phyloP scores from a whole-genome alignment of 1,139 yeast genomes.

The Pichia sp. region DNA sequence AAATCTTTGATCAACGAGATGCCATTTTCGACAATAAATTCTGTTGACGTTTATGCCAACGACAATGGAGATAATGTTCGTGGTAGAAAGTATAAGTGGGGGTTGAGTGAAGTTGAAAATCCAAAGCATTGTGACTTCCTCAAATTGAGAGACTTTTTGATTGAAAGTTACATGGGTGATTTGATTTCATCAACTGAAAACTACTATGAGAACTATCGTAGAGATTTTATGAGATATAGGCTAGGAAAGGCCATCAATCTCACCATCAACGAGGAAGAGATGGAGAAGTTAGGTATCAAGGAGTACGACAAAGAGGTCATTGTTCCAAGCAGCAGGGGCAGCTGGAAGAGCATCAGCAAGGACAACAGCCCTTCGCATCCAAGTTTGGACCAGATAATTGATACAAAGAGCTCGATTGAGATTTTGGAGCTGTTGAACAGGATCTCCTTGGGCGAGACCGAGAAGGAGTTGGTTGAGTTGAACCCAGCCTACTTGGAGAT shows the following conservation, averaged over 20 bases:
- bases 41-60: slow-evolving; percentile 35
- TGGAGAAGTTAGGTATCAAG: slow-evolving; percentile 21
- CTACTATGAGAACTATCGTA: slow-evolving; percentile 53
- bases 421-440: slow-evolving; percentile 38
- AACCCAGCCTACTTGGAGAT: slow-evolving; percentile 47
- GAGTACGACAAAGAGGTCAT: slow-evolving; percentile 21
- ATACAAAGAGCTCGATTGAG: slow-evolving; percentile 27
- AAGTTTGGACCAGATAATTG: slow-evolving; percentile 30
- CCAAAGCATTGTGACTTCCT: slow-evolving; percentile 61
- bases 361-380: slow-evolving; percentile 26
- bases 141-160: slow-evolving; percentile 46
- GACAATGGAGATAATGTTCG: slow-evolving; percentile 41
- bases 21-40: slow-evolving; percentile 62
- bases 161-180: slow-evolving; percentile 55
- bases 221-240: slow-evolving; percentile 40
- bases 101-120: slow-evolving; percentile 66
- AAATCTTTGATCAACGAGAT: slow-evolving; percentile 33
- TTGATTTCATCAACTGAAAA: slow-evolving; percentile 52
- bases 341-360: slow-evolving; percentile 26
- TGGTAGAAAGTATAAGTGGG: slow-evolving; percentile 74
- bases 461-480: slow-evolving; percentile 39
- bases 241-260: slow-evolving; percentile 33
- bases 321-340: slow-evolving; percentile 27
- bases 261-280: slow-evolving; percentile 21
- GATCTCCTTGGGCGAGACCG: slow-evolving; percentile 37